phyloP scores from a whole-genome alignment of 495 filamentous ascomycete species.

The Daldinia decipiens region DNA sequence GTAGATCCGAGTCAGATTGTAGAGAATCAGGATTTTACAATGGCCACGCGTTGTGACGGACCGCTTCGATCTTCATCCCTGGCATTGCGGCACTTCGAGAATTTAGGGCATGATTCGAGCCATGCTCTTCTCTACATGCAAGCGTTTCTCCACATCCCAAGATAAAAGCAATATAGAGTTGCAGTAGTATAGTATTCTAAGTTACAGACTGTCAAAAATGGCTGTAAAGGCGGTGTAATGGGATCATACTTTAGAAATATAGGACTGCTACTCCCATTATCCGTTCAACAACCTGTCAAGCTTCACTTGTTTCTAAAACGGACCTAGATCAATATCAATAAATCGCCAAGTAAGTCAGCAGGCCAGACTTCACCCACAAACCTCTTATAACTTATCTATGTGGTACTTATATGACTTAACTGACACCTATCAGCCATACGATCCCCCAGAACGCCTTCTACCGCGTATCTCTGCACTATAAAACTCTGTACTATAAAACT shows the following conservation, averaged over 20 bases:
- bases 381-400: background rate
- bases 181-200: background rate
- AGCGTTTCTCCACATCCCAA: constrained; percentile 3
- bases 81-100: background rate
- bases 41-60: background rate
- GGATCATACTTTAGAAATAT: background rate
- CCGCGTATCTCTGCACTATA: background rate
- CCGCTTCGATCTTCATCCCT: background rate
- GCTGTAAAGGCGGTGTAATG: background rate
- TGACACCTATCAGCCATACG: background rate
- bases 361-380: background rate
- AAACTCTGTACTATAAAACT: background rate
- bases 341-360: background rate
- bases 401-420: background rate
- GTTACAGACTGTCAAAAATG: background rate
- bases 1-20: too few species aligned
- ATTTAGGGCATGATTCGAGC: background rate
- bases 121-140: background rate
- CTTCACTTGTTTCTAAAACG: background rate
- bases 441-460: background rate
- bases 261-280: background rate
- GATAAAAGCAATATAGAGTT: background rate
- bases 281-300: background rate
- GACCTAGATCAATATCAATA: background rate
- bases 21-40: too few species aligned